phyloP scores from a whole-genome alignment of 495 filamentous ascomycete genomes.

The Pseudevernia furfuracea region DNA sequence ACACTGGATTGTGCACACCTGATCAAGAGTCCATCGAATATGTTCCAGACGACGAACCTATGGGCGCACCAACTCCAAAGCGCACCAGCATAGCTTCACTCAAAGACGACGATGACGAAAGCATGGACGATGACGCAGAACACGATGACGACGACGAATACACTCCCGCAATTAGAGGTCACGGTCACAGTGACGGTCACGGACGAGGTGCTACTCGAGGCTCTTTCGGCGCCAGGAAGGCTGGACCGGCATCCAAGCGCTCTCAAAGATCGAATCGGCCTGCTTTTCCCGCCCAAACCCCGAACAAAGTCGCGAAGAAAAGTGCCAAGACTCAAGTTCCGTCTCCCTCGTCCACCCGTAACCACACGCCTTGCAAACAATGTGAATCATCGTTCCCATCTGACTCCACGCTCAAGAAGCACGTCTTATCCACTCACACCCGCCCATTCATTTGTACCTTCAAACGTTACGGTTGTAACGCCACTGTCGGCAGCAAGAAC shows the following conservation, averaged over 20 bases:
- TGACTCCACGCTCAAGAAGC: conserved; percentile 24
- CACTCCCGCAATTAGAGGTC: background rate
- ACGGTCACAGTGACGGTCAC: conserved; percentile 1
- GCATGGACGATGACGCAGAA: conserved; percentile 20
- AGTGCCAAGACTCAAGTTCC: background rate
- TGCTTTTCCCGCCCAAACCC: conserved; percentile 2
- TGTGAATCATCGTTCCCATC: conserved; percentile 20
- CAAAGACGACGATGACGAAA: conserved; percentile 18
- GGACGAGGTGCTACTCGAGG: conserved; percentile 8
- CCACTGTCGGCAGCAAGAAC: conserved; percentile 85
- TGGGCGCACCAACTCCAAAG: conserved; percentile 10
- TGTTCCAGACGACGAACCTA: conserved; percentile 11
- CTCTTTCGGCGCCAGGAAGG: conserved; percentile 1
- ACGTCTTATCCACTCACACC: conserved; percentile 32
- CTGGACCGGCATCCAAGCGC: conserved; percentile 10
- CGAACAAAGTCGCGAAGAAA: conserved; percentile 14
- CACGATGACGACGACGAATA: conserved; percentile 23
- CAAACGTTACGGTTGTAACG: conserved; percentile 70
- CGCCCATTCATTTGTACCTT: conserved; percentile 78
- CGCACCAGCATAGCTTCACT: conserved; percentile 3
- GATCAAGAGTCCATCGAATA: background rate
- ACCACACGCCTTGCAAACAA: conserved; percentile 18
- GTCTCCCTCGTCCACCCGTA: conserved; percentile 3
- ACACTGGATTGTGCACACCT: background rate
- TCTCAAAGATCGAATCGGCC: conserved; percentile 9